Evolutionary conservation across 441 rosid species (phyloP).

Genomic region (Mallotus japonicus): DNA sequence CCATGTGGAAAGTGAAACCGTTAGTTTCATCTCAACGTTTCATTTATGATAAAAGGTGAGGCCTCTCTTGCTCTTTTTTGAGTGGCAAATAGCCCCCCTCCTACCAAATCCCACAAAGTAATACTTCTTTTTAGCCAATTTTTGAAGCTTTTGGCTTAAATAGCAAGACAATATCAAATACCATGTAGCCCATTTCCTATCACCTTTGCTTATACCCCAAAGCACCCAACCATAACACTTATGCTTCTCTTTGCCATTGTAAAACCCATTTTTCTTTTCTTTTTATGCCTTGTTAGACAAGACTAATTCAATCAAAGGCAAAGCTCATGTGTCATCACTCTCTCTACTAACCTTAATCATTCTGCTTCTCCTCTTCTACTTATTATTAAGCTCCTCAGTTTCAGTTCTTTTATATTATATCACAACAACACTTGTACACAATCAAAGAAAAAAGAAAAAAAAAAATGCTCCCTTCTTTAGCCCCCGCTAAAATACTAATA

Average conservation of each 20-base stretch:
- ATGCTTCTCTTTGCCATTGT: slow-evolving; percentile 18
- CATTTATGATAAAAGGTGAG: slow-evolving; percentile 14
- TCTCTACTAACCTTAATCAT: slow-evolving; percentile 54
- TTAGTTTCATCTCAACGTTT: slow-evolving; percentile 36
- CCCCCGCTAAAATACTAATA: slow-evolving; percentile 55
- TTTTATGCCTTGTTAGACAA: slow-evolving; percentile 34
- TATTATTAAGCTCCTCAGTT: slow-evolving; percentile 11
- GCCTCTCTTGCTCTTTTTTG: slow-evolving; percentile 15
- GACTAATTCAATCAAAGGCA: slow-evolving; percentile 38
- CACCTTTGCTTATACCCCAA: slow-evolving; percentile 89
- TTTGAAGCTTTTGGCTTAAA: slow-evolving; percentile 35
- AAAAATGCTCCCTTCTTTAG: slow-evolving; percentile 35
- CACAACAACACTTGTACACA: background rate
- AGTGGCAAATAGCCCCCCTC: slow-evolving; percentile 23
- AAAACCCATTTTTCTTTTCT: slow-evolving; percentile 44
- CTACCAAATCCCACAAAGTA: slow-evolving; percentile 36
- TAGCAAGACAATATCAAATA: slow-evolving; percentile 45
- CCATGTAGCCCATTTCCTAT: slow-evolving; percentile 18
- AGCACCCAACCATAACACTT: slow-evolving; percentile 59
- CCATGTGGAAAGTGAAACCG: slow-evolving; percentile 23
- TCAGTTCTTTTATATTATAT: background rate
- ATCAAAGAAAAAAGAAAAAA: background rate
- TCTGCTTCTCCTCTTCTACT: slow-evolving; percentile 25
- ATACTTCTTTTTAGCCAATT: slow-evolving; percentile 1
- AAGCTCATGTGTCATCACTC: slow-evolving; percentile 31